phyloP scores from a whole-genome alignment of 73 alveolate species.

The Stentor coeruleus region DNA sequence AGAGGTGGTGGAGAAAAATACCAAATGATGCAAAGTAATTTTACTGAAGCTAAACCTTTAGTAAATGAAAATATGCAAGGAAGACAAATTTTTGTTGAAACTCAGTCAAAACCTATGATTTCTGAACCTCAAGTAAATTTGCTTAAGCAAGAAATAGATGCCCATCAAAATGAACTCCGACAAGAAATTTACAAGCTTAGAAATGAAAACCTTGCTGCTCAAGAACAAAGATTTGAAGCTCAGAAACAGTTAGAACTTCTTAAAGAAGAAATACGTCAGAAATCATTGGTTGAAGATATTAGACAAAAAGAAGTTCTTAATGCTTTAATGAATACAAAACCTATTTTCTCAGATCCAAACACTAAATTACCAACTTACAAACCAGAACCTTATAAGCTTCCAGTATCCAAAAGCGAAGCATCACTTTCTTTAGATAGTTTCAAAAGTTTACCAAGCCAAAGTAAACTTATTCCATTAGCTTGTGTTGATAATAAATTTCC shows the following conservation, averaged over 20 bases:
- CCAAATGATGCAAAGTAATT: no score
- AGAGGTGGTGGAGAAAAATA: no score
- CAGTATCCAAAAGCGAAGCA: conserved; percentile 4
- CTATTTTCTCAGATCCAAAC: background rate
- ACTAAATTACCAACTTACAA: conserved; percentile 17
- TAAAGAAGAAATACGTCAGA: background rate
- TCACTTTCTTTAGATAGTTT: background rate
- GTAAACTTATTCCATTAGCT: conserved; percentile 28
- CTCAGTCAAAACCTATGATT: no score
- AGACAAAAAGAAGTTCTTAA: conserved; percentile 22
- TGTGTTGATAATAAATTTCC: conserved; percentile 1
- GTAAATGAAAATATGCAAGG: no score
- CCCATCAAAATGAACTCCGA: background rate
- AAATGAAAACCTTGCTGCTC: background rate
- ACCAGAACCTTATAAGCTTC: conserved; percentile 6
- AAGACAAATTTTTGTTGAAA: no score
- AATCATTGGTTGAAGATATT: conserved; percentile 3
- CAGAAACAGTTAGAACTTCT: background rate
- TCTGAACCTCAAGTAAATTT: no score
- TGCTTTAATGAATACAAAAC: background rate
- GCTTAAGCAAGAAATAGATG: no score
- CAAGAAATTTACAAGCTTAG: background rate
- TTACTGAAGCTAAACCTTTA: no score
- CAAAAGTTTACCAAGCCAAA: conserved; percentile 22
- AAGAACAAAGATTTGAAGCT: background rate